phyloP scores from a whole-genome alignment of 345 rosid genomes.

The Rubroshorea leprosula region DNA sequence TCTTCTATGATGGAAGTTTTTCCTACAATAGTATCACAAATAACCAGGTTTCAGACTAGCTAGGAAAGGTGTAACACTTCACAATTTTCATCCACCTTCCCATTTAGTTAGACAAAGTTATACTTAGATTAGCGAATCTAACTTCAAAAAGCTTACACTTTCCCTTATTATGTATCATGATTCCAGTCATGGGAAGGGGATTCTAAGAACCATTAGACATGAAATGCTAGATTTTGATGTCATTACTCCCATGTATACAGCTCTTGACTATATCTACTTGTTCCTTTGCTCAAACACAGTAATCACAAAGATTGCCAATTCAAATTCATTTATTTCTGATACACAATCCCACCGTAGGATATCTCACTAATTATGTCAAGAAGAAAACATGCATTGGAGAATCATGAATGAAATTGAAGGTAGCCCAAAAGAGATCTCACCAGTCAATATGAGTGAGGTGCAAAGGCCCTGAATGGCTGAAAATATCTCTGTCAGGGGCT shows the following conservation, averaged over 20 bases:
- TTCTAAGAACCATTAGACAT: background rate
- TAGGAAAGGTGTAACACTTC: background rate
- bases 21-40: slow-evolving; percentile 27
- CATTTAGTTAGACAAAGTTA: too few species aligned
- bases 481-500: slow-evolving; percentile 34
- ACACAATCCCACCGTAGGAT: background rate
- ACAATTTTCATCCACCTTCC: too few species aligned
- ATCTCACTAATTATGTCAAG: background rate
- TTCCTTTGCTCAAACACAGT: too few species aligned
- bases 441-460: slow-evolving; percentile 50
- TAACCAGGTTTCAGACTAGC: background rate
- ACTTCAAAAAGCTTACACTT: too few species aligned
- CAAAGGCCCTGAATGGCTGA: slow-evolving; percentile 47
- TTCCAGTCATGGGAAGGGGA: background rate
- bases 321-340: background rate
- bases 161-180: background rate
- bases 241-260: too few species aligned
- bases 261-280: too few species aligned
- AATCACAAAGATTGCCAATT: background rate
- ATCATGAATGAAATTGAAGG: background rate
- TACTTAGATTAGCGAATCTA: too few species aligned
- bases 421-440: slow-evolving; percentile 23
- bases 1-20: slow-evolving; percentile 43
- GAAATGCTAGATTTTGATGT: background rate
- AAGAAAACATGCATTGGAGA: background rate